phyloP scores from a whole-genome alignment of 1,284 basidiomycete genomes.

The Boletellus dicymbophilus region DNA sequence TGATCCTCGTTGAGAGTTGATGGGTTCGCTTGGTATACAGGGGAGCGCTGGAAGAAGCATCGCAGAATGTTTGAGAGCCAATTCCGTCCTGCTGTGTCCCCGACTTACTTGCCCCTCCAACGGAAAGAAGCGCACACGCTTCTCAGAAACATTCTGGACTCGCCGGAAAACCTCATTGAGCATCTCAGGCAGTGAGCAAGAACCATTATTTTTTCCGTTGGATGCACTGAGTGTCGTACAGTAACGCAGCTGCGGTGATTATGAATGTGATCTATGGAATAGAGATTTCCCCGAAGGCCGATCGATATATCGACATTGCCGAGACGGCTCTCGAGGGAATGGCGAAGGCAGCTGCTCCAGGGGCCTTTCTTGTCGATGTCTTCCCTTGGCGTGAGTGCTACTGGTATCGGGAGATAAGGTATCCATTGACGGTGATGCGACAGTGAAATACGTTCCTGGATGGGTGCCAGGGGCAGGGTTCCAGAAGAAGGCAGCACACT shows the following conservation, averaged over 20 bases:
- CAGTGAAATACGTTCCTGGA: constrained; percentile 31
- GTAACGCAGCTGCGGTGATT: constrained; percentile 41
- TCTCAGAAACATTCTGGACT: constrained; percentile 38
- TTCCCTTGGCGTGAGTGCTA: constrained; percentile 33
- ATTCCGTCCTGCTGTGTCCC: constrained; percentile 40
- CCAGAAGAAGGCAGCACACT: constrained; percentile 29
- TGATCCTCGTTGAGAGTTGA: no score
- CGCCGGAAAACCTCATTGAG: constrained; percentile 39
- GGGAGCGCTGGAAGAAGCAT: constrained; percentile 49
- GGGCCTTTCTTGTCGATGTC: constrained; percentile 39
- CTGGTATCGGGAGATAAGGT: background rate
- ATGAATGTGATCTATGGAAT: constrained; percentile 43
- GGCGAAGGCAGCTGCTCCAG: constrained; percentile 37
- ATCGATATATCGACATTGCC: constrained; percentile 39
- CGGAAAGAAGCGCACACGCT: constrained; percentile 40
- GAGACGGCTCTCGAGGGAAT: constrained; percentile 39
- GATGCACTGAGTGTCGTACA: constrained; percentile 12
- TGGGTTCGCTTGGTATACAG: constrained; percentile 21
- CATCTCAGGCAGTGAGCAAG: constrained; percentile 45
- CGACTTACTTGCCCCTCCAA: constrained; percentile 42
- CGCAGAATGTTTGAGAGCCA: constrained; percentile 49
- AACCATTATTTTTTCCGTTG: background rate
- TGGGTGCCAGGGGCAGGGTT: constrained; percentile 37
- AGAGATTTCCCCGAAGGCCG: constrained; percentile 32
- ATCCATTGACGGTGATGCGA: constrained; percentile 8